Evolutionary conservation across 140 eudicot genomes (phyloP).

Genomic region (Erigeron philadelphicus): DNA sequence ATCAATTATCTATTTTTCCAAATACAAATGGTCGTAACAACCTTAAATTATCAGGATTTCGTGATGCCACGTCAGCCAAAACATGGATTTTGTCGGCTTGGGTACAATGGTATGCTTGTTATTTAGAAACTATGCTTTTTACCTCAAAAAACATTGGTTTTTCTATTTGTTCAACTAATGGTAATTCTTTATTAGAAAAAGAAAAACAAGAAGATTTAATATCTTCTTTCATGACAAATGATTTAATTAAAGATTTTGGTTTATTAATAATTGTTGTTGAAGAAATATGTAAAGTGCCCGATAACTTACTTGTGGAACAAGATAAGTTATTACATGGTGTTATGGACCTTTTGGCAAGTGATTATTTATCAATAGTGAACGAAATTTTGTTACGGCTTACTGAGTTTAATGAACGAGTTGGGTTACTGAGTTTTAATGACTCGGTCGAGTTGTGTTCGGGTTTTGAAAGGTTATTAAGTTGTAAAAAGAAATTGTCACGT

Average conservation of each 20-base stretch:
- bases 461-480: slow-evolving; percentile 48
- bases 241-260: slow-evolving; percentile 42
- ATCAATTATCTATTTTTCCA: slow-evolving; percentile 63
- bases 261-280: slow-evolving; percentile 38
- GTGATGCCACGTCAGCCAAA: slow-evolving; percentile 48
- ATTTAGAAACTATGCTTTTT: slow-evolving; percentile 55
- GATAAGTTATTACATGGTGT: slow-evolving; percentile 40
- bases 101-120: slow-evolving; percentile 68
- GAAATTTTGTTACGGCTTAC: slow-evolving; percentile 47
- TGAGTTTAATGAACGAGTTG: slow-evolving; percentile 57
- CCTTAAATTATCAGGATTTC: slow-evolving; percentile 69
- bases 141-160: slow-evolving; percentile 51
- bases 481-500: slow-evolving; percentile 36
- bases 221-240: slow-evolving; percentile 38
- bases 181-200: slow-evolving; percentile 15
- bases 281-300: slow-evolving; percentile 57
- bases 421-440: slow-evolving; percentile 52
- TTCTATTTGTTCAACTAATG: slow-evolving; percentile 33
- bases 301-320: slow-evolving; percentile 30
- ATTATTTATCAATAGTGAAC: slow-evolving; percentile 45
- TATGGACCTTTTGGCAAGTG: slow-evolving; percentile 37
- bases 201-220: slow-evolving; percentile 41
- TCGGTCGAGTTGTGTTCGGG: slow-evolving; percentile 58
- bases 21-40: slow-evolving; percentile 48
- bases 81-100: slow-evolving; percentile 64